Conservation (phyloP, 176 grass and related monocot genomes). For the sorghum (Sorghum bicolor) region Sorghum_bicolor_NCBIv3 NC_012878.2:52985501-52986000, state of each 20-base stretch:
- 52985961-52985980: too few relatives aligned
- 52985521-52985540: neutral
- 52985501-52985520: neutral
- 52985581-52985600: too few relatives aligned
- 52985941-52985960: neutral
- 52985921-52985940: neutral
- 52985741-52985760: conserved; percentile 51
- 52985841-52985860: neutral
- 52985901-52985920: neutral
- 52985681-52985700: conserved; percentile 37
- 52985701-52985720: conserved; percentile 54
- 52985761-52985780: conserved; percentile 36
- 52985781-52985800: conserved; percentile 47
- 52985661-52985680: conserved; percentile 47
- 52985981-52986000: neutral
- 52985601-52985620: conserved; percentile 19
- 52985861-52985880: neutral
- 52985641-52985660: conserved; percentile 45
- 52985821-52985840: neutral
- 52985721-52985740: conserved; percentile 38
- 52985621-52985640: conserved; percentile 45
- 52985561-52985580: too few relatives aligned
- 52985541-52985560: neutral
- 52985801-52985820: neutral
- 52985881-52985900: neutral